Percentiles rank a stretch among this genome's conserved stretches.
Conservation (phyloP, 208 protist genomes). For the Blastocrithidia nonstop region DNA sequence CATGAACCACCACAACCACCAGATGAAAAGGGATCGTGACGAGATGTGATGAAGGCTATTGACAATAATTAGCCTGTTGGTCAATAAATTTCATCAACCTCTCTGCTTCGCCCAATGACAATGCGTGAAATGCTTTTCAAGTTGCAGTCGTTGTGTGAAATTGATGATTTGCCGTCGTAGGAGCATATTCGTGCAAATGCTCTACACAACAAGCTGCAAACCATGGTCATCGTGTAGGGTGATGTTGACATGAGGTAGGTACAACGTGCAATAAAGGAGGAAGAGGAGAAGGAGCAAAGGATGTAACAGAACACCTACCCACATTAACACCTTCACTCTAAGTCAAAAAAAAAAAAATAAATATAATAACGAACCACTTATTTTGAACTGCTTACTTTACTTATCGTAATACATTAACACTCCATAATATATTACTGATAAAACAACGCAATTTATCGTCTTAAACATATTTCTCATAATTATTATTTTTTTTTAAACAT, state of each 20-base stretch:
- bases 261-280: slow-evolving; percentile 12
- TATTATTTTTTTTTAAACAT: too few relatives aligned
- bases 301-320: slow-evolving; percentile 7
- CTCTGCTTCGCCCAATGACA: slow-evolving; percentile 57
- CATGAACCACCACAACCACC: slow-evolving; percentile 73
- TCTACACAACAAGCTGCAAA: slow-evolving; percentile 38
- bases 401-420: too few relatives aligned
- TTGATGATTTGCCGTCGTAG: slow-evolving; percentile 55
- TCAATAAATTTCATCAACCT: slow-evolving; percentile 19
- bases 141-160: slow-evolving; percentile 20
- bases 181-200: slow-evolving; percentile 42
- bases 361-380: too few relatives aligned
- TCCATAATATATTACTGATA: too few relatives aligned
- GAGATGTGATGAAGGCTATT: slow-evolving; percentile 65
- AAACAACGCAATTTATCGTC: too few relatives aligned
- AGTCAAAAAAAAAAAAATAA: too few relatives aligned
- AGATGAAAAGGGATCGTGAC: slow-evolving; percentile 72
- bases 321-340: not conserved
- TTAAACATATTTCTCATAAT: too few relatives aligned
- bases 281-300: slow-evolving; percentile 10
- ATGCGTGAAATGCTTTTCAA: slow-evolving; percentile 50
- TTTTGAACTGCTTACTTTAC: too few relatives aligned
- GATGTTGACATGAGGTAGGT: slow-evolving; percentile 43
- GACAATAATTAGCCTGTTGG: slow-evolving; percentile 54
- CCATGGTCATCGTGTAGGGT: slow-evolving; percentile 42